Evolutionary conservation across 1,284 basidiomycete species (phyloP), one percentile per base, ranked within the genome.

Genomic region (Marasmius fiardii): DNA sequence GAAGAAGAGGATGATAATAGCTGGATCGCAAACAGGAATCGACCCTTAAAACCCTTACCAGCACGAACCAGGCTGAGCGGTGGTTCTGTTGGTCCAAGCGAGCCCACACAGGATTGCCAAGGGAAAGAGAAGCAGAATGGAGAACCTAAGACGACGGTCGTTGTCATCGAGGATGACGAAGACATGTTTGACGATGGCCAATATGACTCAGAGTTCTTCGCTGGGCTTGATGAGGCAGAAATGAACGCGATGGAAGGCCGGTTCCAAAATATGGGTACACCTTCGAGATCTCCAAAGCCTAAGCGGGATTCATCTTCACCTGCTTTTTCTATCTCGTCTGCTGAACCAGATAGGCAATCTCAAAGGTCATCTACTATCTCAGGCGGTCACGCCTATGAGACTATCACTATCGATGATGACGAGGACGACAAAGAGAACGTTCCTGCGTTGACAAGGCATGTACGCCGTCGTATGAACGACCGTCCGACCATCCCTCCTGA

Each of bases 361-460:
- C 41, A 41, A 18, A 14, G 20, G 26, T 11, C 23, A 35, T 23
- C 41, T 31, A 53, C 47, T 43, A 35, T 21, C 4, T 44, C 47
- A n/a, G 20, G 16, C 8, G 52, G 43, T 23, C 55, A 54, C 8
- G 48, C 18, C 16, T 41, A 39, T n/a, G 69, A 72, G 23, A 63
- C 73, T 7, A 75, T 78, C 52, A 68, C 66, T 43, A 73, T 77
- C 44, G 75, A 75, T 51, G 69, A 72, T 26, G 78, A 79, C 10
- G 79, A 76, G 28, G 78, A 80, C 12, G 81, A 86, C 62, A 85
- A 86, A 65, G 85, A 88, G 67, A 87, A 88, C 62, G 67, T 77
- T 24, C 79, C 78, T 4, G 73, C 76, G 3, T 73, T 76, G n/a
- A 77, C 74, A n/a, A 68, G 81, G 51, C 75, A 78, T 68, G 76